Evolutionary conservation across 805 yeast species (phyloP).

Genomic region (Saccharomycopsis javanensis): DNA sequence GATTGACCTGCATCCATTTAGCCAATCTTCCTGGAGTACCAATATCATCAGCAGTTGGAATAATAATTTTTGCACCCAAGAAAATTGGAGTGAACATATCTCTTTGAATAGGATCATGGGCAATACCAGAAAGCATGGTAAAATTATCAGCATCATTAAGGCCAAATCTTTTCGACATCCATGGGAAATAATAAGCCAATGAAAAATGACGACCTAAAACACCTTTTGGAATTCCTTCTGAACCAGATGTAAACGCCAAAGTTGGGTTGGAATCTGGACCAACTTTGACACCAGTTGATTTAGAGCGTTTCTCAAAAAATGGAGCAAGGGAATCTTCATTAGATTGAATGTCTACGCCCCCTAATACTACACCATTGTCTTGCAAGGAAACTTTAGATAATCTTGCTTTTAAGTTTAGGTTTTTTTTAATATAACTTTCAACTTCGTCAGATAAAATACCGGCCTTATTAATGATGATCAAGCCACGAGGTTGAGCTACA

Average conservation of each 20-base stretch:
- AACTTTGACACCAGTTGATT: conserved; percentile 78
- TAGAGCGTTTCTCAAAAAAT: conserved; percentile 37
- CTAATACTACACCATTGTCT: conserved; percentile 62
- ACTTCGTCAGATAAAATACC: conserved; percentile 74
- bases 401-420: conserved; percentile 60
- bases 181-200: conserved; percentile 92
- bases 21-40: conserved; percentile 98
- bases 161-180: conserved; percentile 89
- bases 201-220: conserved; percentile 97
- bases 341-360: conserved; percentile 36
- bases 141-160: conserved; percentile 74
- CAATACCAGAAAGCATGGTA: conserved; percentile 97
- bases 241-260: conserved; percentile 90
- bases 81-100: conserved; percentile 98
- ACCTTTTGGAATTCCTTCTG: conserved; percentile 98
- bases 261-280: conserved; percentile 99
- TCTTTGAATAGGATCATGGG: conserved; percentile 98
- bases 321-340: conserved; percentile 41
- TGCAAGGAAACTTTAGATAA: conserved; percentile 70
- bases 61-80: conserved; percentile 84
- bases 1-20: conserved; percentile 88
- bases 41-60: conserved; percentile 94
- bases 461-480: conserved; percentile 84
- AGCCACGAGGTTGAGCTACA: conserved; percentile 89
- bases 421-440: conserved; percentile 62